Percentiles rank a stretch among this genome's conserved stretches.
phyloP scores from a whole-genome alignment of 2,329 filamentous ascomycete species.

The Talaromyces sp. region DNA sequence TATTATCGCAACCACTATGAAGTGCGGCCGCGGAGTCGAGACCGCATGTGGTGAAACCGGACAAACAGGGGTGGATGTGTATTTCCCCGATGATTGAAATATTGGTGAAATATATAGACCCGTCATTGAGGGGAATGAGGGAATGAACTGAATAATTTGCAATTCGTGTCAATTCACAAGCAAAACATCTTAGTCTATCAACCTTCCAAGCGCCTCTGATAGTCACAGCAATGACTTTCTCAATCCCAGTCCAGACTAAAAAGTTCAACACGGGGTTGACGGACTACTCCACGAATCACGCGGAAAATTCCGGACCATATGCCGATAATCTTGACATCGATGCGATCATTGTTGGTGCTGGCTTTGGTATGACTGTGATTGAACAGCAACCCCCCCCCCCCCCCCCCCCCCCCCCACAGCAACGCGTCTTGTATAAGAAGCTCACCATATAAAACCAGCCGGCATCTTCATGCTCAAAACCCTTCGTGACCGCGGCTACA shows the following conservation, averaged over 20 bases:
- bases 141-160: neutral
- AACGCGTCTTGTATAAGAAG: neutral
- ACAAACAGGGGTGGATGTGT: neutral
- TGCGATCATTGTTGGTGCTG: constrained; percentile 24
- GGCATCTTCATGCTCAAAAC: constrained; percentile 48
- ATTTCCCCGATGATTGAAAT: neutral
- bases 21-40: neutral
- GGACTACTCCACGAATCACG: neutral
- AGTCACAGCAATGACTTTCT: neutral
- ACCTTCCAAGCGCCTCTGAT: neutral
- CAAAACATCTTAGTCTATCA: neutral
- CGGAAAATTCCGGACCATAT: constrained; percentile 11
- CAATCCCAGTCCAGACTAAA: neutral
- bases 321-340: constrained; percentile 19
- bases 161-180: neutral
- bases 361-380: constrained; percentile 15
- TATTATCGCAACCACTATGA: neutral
- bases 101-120: neutral
- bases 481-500: constrained; percentile 42
- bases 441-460: neutral
- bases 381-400: neutral
- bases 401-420: no score
- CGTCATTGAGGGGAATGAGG: no score
- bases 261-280: neutral
- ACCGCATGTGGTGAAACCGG: neutral